phyloP scores from a whole-genome alignment of 306 rosid genomes.

The Pterocarpus macrocarpus region DNA sequence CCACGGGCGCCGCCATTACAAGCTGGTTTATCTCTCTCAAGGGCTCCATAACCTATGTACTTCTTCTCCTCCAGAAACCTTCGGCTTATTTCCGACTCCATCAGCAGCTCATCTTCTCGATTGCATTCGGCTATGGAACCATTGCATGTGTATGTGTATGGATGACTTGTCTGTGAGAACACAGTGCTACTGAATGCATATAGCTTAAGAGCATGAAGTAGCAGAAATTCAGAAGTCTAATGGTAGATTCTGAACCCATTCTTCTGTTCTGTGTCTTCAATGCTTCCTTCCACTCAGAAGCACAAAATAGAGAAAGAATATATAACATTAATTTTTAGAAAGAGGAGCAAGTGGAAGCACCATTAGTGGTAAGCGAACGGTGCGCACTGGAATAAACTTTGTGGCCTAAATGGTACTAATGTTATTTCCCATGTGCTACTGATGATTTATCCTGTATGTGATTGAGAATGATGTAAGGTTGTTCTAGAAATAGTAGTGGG shows the following conservation, averaged over 20 bases:
- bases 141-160: conserved; percentile 56
- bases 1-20: conserved; percentile 67
- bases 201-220: conserved; percentile 51
- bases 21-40: conserved; percentile 66
- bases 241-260: conserved; percentile 45
- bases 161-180: conserved; percentile 12
- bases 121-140: conserved; percentile 80
- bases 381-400: conserved; percentile 65
- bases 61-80: conserved; percentile 65
- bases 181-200: conserved; percentile 42
- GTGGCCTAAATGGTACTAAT: background rate
- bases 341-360: conserved; percentile 59
- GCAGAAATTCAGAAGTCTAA: conserved; percentile 48
- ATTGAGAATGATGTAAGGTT: no score
- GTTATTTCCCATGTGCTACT: background rate
- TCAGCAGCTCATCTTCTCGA: conserved; percentile 62
- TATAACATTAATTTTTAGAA: conserved; percentile 20
- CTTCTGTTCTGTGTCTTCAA: background rate
- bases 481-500: no score
- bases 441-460: conserved; percentile 9
- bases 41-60: conserved; percentile 70
- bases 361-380: conserved; percentile 55
- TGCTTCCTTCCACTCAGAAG: background rate
- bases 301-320: conserved; percentile 32
- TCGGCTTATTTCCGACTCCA: conserved; percentile 81